Evolutionary conservation across 345 rosid species (phyloP).

Genomic region (Fremontodendron californicum): DNA sequence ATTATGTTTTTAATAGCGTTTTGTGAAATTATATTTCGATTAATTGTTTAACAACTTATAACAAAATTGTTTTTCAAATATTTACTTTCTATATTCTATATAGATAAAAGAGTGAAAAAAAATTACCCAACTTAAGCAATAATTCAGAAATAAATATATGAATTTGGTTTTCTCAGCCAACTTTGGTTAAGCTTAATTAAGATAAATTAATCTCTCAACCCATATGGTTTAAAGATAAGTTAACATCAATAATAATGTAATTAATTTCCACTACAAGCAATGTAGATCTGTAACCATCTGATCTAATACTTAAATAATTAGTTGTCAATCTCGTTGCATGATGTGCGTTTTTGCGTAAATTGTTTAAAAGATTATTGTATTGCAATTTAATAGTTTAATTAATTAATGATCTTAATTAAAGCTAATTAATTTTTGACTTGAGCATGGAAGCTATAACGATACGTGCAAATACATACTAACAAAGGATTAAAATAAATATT

Average conservation of each 20-base stretch:
- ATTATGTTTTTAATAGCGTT: too few species aligned
- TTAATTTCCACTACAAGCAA: background rate
- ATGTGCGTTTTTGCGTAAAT: background rate
- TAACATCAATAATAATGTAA: background rate
- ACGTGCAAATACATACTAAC: background rate
- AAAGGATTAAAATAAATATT: background rate
- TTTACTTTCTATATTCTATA: too few species aligned
- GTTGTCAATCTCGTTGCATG: background rate
- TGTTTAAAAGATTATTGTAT: background rate
- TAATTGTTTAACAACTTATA: too few species aligned
- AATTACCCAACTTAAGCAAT: background rate
- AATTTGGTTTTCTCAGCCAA: background rate
- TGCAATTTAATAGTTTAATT: background rate
- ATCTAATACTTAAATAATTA: background rate
- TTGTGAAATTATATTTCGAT: too few species aligned
- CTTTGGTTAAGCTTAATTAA: background rate
- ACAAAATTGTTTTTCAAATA: too few species aligned
- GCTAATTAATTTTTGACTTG: background rate
- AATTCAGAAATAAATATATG: background rate
- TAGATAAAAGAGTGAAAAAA: too few species aligned
- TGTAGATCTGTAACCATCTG: background rate
- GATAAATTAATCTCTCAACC: background rate
- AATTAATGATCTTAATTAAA: background rate
- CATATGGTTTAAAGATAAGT: background rate
- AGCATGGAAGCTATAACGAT: background rate